Evolutionary conservation across 2,329 filamentous ascomycete species (phyloP).

Genomic region (Trichothecium roseum): DNA sequence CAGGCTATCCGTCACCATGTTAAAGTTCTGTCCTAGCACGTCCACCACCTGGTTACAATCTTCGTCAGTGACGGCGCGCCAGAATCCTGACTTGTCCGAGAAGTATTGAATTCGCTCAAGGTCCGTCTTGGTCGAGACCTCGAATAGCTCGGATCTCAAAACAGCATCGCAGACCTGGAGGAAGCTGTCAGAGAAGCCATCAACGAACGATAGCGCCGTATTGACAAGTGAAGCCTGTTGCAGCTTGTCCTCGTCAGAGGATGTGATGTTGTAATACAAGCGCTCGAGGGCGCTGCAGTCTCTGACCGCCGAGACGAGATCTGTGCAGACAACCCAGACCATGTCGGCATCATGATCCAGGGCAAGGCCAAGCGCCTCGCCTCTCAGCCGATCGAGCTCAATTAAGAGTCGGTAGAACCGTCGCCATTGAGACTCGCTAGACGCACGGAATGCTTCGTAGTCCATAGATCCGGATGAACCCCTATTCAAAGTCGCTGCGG

Average conservation of each 20-base stretch:
- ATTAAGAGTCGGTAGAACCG: slow-evolving; percentile 78
- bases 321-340: slow-evolving; percentile 77
- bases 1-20: slow-evolving; percentile 41
- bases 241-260: slow-evolving; percentile 40
- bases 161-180: slow-evolving; percentile 56
- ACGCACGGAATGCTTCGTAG: slow-evolving; percentile 62
- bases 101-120: slow-evolving; percentile 68
- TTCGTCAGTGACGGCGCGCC: slow-evolving; percentile 71
- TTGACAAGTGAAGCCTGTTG: slow-evolving; percentile 53
- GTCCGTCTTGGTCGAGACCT: slow-evolving; percentile 59
- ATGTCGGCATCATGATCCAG: slow-evolving; percentile 62
- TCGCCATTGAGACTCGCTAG: slow-evolving; percentile 77
- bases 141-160: slow-evolving; percentile 62
- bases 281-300: slow-evolving; percentile 71
- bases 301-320: slow-evolving; percentile 69
- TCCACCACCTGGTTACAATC: slow-evolving; percentile 62
- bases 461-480: slow-evolving; percentile 56
- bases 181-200: slow-evolving; percentile 59
- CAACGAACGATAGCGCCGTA: slow-evolving; percentile 60
- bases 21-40: slow-evolving; percentile 57
- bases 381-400: slow-evolving; percentile 77
- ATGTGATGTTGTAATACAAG: slow-evolving; percentile 56
- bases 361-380: slow-evolving; percentile 69
- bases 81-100: slow-evolving; percentile 69
- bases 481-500: slow-evolving; percentile 56